These are phyloP conservation scores for Yarrowia keelungensis DNA, from an alignment of 805 yeast genomes.

Conservation along the genomic window DNA sequence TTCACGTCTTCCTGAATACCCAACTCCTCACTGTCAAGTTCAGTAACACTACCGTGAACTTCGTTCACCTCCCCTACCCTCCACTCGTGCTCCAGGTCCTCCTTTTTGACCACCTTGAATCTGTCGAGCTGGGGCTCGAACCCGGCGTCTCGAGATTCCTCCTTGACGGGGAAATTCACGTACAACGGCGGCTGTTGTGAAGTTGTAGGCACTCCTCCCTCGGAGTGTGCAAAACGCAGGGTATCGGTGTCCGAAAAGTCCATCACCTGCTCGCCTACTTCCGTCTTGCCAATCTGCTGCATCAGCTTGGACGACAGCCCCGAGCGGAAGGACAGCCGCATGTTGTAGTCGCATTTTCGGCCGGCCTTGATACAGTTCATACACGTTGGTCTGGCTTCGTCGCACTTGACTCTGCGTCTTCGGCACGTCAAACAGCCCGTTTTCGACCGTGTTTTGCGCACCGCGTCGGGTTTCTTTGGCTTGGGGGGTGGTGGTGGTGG, in stretches of 20 bases:
- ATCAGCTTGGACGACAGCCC: slow-evolving; percentile 30
- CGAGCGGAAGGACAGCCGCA: slow-evolving; percentile 30
- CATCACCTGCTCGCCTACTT: slow-evolving; percentile 29
- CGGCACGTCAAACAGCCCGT: slow-evolving; percentile 38
- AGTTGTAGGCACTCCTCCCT: no score
- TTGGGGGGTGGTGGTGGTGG: neutral
- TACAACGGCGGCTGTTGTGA: slow-evolving; percentile 17
- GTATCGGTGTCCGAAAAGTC: slow-evolving; percentile 18
- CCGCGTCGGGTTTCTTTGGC: neutral
- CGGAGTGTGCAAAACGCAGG: neutral
- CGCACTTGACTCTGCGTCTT: slow-evolving; percentile 57
- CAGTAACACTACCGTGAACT: no score
- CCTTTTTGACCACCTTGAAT: slow-evolving; percentile 9
- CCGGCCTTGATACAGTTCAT: slow-evolving; percentile 32
- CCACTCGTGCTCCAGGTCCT: slow-evolving; percentile 25
- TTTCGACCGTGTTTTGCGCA: slow-evolving; percentile 33
- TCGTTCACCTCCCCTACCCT: neutral
- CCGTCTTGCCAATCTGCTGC: slow-evolving; percentile 32
- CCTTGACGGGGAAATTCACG: slow-evolving; percentile 25
- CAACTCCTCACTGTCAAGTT: no score
- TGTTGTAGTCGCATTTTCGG: slow-evolving; percentile 31
- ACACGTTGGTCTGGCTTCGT: slow-evolving; percentile 65
- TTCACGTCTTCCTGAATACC: no score
- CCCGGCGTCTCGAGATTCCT: neutral
- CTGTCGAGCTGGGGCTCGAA: neutral